These are phyloP conservation scores for Cystofilobasidium macerans DNA, from an alignment of 768 basidiomycete species.

Conservation along the genomic window DNA sequence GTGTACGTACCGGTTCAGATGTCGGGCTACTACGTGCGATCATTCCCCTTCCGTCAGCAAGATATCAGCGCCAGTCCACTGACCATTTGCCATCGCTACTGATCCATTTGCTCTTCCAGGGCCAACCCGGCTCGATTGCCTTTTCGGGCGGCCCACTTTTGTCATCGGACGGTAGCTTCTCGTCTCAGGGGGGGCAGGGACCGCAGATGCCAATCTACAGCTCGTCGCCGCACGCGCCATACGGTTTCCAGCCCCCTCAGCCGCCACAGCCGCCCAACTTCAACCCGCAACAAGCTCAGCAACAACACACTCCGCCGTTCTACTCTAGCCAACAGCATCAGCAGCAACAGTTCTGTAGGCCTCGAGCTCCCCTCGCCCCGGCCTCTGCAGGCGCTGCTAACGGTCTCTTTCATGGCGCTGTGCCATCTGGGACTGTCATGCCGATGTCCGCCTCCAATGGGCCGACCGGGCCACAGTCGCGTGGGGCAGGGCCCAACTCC, in stretches of 20 bases:
- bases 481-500: no score
- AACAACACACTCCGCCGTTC: neutral
- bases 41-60: no score
- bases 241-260: neutral
- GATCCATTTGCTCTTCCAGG: neutral
- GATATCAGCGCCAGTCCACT: no score
- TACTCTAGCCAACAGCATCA: neutral
- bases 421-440: no score
- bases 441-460: no score
- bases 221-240: neutral
- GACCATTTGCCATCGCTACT: neutral
- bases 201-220: neutral
- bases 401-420: no score
- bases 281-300: neutral
- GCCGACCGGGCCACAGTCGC: no score
- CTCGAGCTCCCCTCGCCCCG: no score
- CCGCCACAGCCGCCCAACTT: neutral
- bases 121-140: neutral
- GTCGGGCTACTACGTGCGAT: slow-evolving; percentile 11
- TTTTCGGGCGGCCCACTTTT: neutral
- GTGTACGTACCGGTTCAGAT: slow-evolving; percentile 18
- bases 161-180: neutral
- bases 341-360: neutral
- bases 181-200: neutral
- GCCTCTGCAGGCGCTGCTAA: no score